Conservation (phyloP, 2,329 filamentous ascomycete species). For the Coniochaeta prunicola region DNA sequence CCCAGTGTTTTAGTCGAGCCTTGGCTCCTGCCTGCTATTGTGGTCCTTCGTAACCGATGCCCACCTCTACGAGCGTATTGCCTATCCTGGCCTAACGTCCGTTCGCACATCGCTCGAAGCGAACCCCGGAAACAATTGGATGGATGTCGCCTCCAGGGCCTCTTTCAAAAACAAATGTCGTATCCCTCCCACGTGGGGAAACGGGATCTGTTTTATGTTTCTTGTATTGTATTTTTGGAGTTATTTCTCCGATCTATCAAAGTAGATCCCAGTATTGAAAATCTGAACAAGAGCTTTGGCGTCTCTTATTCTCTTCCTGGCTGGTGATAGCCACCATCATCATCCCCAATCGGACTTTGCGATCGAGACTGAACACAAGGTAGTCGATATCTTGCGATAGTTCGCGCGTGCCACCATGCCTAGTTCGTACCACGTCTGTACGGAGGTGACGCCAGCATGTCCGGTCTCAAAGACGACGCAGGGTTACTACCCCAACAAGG, state of each 20-base stretch:
- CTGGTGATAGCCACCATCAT: not conserved
- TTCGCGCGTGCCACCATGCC: not conserved
- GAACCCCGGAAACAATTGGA: not conserved
- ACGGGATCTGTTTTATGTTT: not conserved
- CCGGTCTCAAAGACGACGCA: constrained; percentile 45
- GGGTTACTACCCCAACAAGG: constrained; percentile 50
- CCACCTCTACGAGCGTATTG: not conserved
- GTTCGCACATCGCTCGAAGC: not conserved
- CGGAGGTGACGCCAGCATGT: constrained; percentile 32
- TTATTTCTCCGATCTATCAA: too few species aligned
- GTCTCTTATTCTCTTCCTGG: not conserved
- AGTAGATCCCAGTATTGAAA: too few species aligned
- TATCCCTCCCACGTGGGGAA: not conserved
- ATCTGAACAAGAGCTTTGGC: not conserved
- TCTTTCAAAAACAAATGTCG: not conserved
- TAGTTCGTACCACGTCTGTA: constrained; percentile 19
- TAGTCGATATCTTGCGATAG: not conserved
- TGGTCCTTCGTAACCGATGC: not conserved
- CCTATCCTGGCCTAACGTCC: not conserved
- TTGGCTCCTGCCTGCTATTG: too few species aligned
- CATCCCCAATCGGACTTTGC: not conserved
- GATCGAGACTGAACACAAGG: not conserved
- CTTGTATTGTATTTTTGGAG: too few species aligned
- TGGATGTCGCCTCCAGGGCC: not conserved
- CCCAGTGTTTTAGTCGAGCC: too few species aligned